Evolutionary conservation across 1,284 basidiomycete species (phyloP), one percentile per base, ranked within the genome.

Genomic region (Sporisorium reilianum): DNA sequence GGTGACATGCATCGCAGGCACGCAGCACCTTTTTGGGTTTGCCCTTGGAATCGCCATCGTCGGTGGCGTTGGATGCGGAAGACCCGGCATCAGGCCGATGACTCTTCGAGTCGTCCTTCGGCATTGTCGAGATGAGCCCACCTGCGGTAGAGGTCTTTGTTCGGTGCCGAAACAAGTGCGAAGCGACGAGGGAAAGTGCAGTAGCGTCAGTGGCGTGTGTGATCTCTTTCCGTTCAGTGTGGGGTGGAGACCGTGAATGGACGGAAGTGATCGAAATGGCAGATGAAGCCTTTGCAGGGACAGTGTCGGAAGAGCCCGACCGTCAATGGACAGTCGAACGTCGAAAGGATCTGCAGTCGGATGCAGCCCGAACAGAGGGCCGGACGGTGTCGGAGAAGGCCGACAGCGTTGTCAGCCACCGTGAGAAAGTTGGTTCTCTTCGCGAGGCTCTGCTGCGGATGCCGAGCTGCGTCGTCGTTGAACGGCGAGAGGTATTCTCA

Each of bases 1-100:
- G 65, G 45, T 79, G 75, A 44, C 75, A 75, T 22, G 73, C 68
- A 41, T 70, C 67, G 46, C 68, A 75, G 14, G 73, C 67, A 36
- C 73, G 67, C 9, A 75, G 60, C 25, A 70, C 61, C 49, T 75
- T 75, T 52, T 71, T 75, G 10, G 73, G 67, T 30, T 75, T 70
- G 50, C 59, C 57, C 53, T 71, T 75, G 41, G 60, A 26, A 23
- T 72, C 59, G 42, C 52, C 60, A 36, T 64, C 69, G 26, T 63
- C 58, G 14, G 50, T 65, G 26, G 30, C 41, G 32, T 20, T 49
- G 16, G 57, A 50, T 40, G 23, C 60, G 25, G 56, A 61, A 36
- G 55, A 34, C 44, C 32, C 38, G 40, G 41, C 50, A 49, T 62
- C 52, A 11, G 55, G 59, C 9, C 60, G 50, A 22, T 64, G 52